Evolutionary conservation across 2,329 filamentous ascomycete species (phyloP).

Genomic region (Trichoderma sp.): DNA sequence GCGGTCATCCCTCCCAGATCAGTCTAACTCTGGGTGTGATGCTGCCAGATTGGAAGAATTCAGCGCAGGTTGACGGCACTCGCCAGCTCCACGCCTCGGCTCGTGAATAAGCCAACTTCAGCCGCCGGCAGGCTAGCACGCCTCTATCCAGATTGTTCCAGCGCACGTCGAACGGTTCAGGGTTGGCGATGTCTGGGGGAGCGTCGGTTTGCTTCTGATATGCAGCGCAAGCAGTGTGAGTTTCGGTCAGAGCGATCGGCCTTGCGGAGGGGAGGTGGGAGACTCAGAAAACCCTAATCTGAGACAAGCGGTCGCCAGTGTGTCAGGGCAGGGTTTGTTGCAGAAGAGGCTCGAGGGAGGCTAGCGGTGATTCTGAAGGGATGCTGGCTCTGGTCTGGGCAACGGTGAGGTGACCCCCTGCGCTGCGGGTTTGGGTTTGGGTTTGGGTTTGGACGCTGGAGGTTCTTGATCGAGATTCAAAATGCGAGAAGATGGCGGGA

Average conservation of each 20-base stretch:
- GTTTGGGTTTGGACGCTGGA: background rate
- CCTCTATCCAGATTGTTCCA: conserved; percentile 15
- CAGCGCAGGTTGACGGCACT: conserved; percentile 10
- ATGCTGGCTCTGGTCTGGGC: background rate
- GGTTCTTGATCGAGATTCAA: conserved; percentile 6
- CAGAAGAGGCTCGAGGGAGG: conserved; percentile 14
- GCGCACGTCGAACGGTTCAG: background rate
- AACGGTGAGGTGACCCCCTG: conserved; percentile 2
- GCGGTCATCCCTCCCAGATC: conserved; percentile 32
- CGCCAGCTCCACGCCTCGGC: conserved; percentile 14
- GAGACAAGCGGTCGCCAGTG: conserved; percentile 21
- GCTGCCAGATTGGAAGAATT: background rate
- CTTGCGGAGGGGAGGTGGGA: conserved; percentile 16
- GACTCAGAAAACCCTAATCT: conserved; percentile 21
- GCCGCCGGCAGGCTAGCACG: conserved; percentile 14
- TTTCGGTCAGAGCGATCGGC: conserved; percentile 13
- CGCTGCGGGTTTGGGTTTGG: background rate
- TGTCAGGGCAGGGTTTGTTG: conserved; percentile 14
- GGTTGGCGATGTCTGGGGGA: background rate
- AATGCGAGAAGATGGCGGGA: background rate
- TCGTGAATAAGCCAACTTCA: conserved; percentile 13
- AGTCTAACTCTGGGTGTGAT: background rate
- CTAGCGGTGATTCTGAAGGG: conserved; percentile 16
- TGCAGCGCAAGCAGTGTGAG: background rate
- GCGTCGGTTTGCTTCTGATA: background rate